phyloP scores from a whole-genome alignment of 306 rosid species.

The cucumber (Cucumis sativus) region Cucumber_9930_V3 NC_026655.2:21680001-21680500 shows the following conservation, averaged over 20 bases:
- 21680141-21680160: not conserved
- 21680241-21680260: not conserved
- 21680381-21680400: conserved; percentile 8
- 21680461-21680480: conserved; percentile 4
- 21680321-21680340: conserved; percentile 11
- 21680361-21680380: conserved; percentile 79
- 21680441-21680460: conserved; percentile 5
- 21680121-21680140: not conserved
- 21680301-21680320: conserved; percentile 22
- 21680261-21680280: not conserved
- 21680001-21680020: not conserved
- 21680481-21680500: conserved; percentile 17
- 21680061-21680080: not conserved
- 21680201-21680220: not conserved
- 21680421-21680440: not conserved
- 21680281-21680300: conserved; percentile 39
- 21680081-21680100: not conserved
- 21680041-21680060: not conserved
- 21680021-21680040: not conserved
- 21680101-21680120: not conserved
- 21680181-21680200: not conserved
- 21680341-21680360: conserved; percentile 53
- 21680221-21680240: not conserved
- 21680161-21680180: not conserved
- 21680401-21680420: not conserved